Base-by-base conservation (phyloP, 2,329 filamentous ascomycete genomes). In the Colletotrichum sp. region DNA sequence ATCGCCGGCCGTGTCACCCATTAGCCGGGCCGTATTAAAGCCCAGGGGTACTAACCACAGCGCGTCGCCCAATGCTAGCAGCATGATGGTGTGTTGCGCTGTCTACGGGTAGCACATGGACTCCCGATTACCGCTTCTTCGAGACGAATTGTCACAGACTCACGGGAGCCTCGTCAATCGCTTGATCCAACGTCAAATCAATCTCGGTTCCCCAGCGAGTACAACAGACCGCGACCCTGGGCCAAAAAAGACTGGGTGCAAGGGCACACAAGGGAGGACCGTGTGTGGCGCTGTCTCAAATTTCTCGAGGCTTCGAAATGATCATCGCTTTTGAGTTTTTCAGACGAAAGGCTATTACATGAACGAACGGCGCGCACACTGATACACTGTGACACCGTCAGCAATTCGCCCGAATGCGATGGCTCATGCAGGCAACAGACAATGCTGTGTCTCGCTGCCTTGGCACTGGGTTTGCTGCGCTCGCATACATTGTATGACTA, bases 211-310 rank as follows among this genome's bases (percentile, higher is more conserved):
- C 16, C 48, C 6, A 18, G 25, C 34, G 12, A n/a, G 28, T 16
- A 27, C 28, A 18, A 22, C n/a, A 12, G 28, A 62, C 30, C 61
- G 22, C 39, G 27, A 34, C n/a, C 22, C 22, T 28, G 28, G 34
- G 25, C 25, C 22, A n/a, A 28, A 34, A n/a, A 28, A 58, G 58
- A 58, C 55, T 66, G n/a, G 4, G 55, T 61, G 36, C 55, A 55
- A 66, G 65, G 70, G 71, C 58, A 60, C n/a, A 34, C 55, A 66
- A 75, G 69, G 69, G 72, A 72, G 43, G 69, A 39, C 55, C 30
- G 62, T 71, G 69, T 34, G 9, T 16, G 30, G n/a, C n/a, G 27
- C 36, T 67, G 69, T 75, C 69, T 67, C 72, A 62, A 22, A 39
- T 72, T 16, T 18, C 68, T 15, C 34, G 32, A 70, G 48, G 25